Evolutionary conservation across 148 eudicot species (phyloP), one percentile per base, ranked within the genome.

Genomic region (Nepenthes gracilis): DNA sequence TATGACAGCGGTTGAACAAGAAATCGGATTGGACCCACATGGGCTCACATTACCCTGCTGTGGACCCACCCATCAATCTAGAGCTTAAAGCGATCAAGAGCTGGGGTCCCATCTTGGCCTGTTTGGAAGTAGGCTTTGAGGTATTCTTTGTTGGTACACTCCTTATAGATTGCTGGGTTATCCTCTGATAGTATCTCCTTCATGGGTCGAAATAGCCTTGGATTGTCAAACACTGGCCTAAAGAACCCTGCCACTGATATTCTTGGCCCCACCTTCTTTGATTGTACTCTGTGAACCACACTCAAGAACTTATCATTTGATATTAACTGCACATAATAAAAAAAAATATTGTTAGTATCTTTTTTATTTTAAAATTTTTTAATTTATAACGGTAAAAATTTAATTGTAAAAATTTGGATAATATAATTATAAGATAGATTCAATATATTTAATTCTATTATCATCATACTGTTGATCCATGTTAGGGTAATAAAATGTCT

Each of bases 211-310:
- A 70, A 76, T 13, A 68, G 13, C 61, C 53, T 60, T 1, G 70
- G 56, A 54, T 45, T 53, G 36, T 11, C 47, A 13, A 43, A 64
- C 49, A 45, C 59, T 12, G 60, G 37, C 12, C 73, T 45, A 57
- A 76, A 76, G 51, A 76, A 71, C 52, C 54, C 33, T 13, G 80
- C 80, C 2, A 76, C 63, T 10, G 80, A 76, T 9, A 67, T 60
- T 59, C 80, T 71, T n/a, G 80, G 80, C 3, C 80, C 75, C 2
- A 5, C 43, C 12, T 53, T 57, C 12, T 65, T 64, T 2, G 77
- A 75, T 38, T 60, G 23, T n/a, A 72, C 81, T 62, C 77, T 62
- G 68, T 77, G 81, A 13, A 68, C 36, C 14, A 58, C 73, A 50
- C 80, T 76, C 54, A 64, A 68, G 71, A 72, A 72, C 55, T 63